Percentiles rank a stretch among this genome's conserved stretches.
Evolutionary conservation across 129 eudicot species (phyloP).

Genomic region (carrot (Daucus carota)): DH1_v3.0 NC_030383.2:42224501-42225000

Average conservation of each 20-base stretch:
- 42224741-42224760: constrained; percentile 17
- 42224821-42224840: constrained; percentile 56
- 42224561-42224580: no score
- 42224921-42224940: constrained; percentile 47
- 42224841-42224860: constrained; percentile 80
- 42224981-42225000: constrained; percentile 30
- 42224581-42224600: no score
- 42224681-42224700: not conserved
- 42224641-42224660: no score
- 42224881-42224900: constrained; percentile 40
- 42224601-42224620: no score
- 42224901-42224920: constrained; percentile 48
- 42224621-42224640: no score
- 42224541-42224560: no score
- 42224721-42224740: not conserved
- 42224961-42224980: constrained; percentile 43
- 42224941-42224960: constrained; percentile 26
- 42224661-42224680: no score
- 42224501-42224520: no score
- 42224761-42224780: constrained; percentile 32
- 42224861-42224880: constrained; percentile 31
- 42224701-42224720: not conserved
- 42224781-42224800: constrained; percentile 21
- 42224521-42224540: no score
- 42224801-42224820: constrained; percentile 15